Conservation (phyloP, 2,329 filamentous ascomycete species). For the Zasmidium angulare region DNA sequence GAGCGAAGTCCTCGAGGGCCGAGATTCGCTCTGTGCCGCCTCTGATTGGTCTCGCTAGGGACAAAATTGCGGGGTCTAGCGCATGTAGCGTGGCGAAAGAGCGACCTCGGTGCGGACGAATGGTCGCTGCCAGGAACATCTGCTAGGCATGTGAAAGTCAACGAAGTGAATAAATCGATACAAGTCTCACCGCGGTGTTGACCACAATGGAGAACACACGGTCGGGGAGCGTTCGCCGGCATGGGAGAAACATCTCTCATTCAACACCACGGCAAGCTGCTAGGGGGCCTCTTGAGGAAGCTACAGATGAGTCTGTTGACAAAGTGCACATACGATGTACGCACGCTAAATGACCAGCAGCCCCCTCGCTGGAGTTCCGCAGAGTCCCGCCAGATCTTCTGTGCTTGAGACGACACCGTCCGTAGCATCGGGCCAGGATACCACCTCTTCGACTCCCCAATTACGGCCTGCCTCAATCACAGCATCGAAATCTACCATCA, state of each 20-base stretch:
- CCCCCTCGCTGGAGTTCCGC: slow-evolving; percentile 24
- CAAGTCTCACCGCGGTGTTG: neutral
- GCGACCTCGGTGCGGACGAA: neutral
- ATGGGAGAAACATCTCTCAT: slow-evolving; percentile 33
- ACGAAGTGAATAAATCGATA: neutral
- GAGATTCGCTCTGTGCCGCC: neutral
- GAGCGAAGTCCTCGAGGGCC: neutral
- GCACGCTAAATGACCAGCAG: slow-evolving; percentile 26
- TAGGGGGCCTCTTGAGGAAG: slow-evolving; percentile 70
- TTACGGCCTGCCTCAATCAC: slow-evolving; percentile 12
- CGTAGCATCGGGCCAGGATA: neutral
- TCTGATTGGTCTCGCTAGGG: no score
- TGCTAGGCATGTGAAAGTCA: neutral
- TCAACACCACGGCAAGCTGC: slow-evolving; percentile 65
- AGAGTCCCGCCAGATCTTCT: slow-evolving; percentile 15
- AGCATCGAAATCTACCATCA: slow-evolving; percentile 46
- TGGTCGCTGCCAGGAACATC: neutral
- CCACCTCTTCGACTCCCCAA: slow-evolving; percentile 4
- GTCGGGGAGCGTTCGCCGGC: slow-evolving; percentile 32
- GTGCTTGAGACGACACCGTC: slow-evolving; percentile 2
- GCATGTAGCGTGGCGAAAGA: neutral
- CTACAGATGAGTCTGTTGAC: slow-evolving; percentile 63
- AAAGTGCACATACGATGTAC: neutral
- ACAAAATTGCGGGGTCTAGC: neutral
- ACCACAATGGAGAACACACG: slow-evolving; percentile 26